Percentiles rank a stretch among this genome's conserved stretches.
phyloP scores from a whole-genome alignment of 768 basidiomycete species.

The Pholiota microspora region DNA sequence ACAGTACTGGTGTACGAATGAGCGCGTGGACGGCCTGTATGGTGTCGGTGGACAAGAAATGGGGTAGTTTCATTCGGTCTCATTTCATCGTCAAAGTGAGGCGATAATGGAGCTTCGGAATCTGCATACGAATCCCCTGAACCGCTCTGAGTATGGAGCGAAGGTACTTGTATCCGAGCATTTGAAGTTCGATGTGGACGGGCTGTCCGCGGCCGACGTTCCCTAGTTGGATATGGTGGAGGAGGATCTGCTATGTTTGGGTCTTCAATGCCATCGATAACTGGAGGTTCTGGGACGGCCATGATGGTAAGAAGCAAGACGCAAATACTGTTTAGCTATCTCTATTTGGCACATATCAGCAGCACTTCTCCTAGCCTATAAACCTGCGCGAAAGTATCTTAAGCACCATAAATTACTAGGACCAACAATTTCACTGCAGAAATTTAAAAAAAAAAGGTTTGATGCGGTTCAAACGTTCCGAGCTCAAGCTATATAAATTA shows the following conservation, averaged over 20 bases:
- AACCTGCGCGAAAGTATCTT: no score
- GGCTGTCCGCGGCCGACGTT: conserved; percentile 38
- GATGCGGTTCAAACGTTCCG: no score
- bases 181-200: conserved; percentile 25
- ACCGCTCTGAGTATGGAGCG: conserved; percentile 24
- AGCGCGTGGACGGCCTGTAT: conserved; percentile 46
- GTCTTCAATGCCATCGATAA: conserved; percentile 16
- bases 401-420: no score
- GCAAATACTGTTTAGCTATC: background rate
- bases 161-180: conserved; percentile 14
- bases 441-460: no score
- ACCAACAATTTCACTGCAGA: no score
- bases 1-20: conserved; percentile 54
- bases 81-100: conserved; percentile 26
- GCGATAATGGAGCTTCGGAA: conserved; percentile 27
- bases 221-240: conserved; percentile 62
- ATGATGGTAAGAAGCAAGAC: conserved; percentile 10
- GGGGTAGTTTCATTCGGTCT: conserved; percentile 49
- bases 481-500: no score
- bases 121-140: conserved; percentile 35
- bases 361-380: background rate
- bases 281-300: conserved; percentile 13
- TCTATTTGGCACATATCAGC: background rate
- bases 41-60: conserved; percentile 25
- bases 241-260: conserved; percentile 50